A percentile compares a stretch with the other conserved stretches of the same genome.
phyloP scores from a whole-genome alignment of 768 basidiomycete species.

The Amyloporia xantha region DNA sequence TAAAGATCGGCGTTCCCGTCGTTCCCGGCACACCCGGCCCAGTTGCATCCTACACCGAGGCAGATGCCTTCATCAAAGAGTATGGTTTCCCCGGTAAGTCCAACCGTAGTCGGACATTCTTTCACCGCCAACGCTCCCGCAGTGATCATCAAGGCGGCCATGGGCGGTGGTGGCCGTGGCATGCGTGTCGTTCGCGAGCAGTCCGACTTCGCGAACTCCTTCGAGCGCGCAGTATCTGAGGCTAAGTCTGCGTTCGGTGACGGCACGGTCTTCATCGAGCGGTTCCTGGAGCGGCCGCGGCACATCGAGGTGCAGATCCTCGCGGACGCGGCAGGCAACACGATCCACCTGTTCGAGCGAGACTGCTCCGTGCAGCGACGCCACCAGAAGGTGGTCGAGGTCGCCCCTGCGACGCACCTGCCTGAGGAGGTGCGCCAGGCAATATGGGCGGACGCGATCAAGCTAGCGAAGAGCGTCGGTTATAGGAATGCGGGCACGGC shows the following conservation, averaged over 20 bases:
- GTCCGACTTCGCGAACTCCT: conserved; percentile 81
- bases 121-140: conserved; percentile 8
- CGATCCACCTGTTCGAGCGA: conserved; percentile 96
- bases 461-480: conserved; percentile 85
- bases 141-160: conserved; percentile 99
- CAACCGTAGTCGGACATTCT: not conserved
- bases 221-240: conserved; percentile 90
- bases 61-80: conserved; percentile 86
- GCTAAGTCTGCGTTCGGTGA: conserved; percentile 97
- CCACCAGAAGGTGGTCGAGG: conserved; percentile 99
- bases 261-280: conserved; percentile 98
- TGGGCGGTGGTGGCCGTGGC: conserved; percentile 97
- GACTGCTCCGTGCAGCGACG: conserved; percentile 98
- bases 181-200: conserved; percentile 98
- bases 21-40: conserved; percentile 98
- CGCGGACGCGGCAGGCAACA: conserved; percentile 88
- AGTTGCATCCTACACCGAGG: conserved; percentile 73
- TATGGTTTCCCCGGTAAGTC: conserved; percentile 84
- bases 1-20: conserved; percentile 87
- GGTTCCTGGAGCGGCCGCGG: conserved; percentile 91
- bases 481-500: conserved; percentile 98
- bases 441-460: conserved; percentile 88
- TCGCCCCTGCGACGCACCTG: conserved; percentile 92
- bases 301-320: conserved; percentile 98
- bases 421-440: conserved; percentile 86